Evolutionary conservation across 2,329 filamentous ascomycete genomes (phyloP), one percentile per base, ranked within the genome.

Genomic region (Fusarium poae): DNA sequence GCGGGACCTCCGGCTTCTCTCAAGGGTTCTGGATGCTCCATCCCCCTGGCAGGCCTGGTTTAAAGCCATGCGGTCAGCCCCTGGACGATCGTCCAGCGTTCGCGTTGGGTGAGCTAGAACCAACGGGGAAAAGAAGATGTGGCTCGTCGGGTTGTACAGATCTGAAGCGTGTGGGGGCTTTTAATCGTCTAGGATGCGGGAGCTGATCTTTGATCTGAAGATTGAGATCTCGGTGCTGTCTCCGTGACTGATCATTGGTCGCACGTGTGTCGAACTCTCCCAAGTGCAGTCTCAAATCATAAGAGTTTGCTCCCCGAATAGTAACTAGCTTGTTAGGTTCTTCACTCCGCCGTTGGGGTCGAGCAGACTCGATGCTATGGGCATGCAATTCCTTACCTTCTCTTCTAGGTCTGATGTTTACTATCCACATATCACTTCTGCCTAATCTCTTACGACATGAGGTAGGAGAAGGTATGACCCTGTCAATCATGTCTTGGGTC

Each of bases 71-170:
- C 30, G 34, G 57, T 55, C 49, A 54, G 37, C 27, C 44, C 61
- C 49, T 52, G 27, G 16, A 18, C 15, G 34, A 58, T 56, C 21
- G 30, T 52, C 25, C 13, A 49, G 25, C 11, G 44, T 48, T 56
- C 48, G 34, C 34, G 40, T 51, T 40, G 34, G 48, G n/a, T 39
- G 40, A 44, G 29, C 30, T 40, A n/a, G 42, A 51, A 11, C 18
- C 21, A 32, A 20, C 35, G 35, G 39, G 21, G 37, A 49, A 42
- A 30, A 49, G 49, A 30, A 29, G 42, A 45, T 48, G 61, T 55
- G 51, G 62, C 44, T 69, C 25, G 44, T 43, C n/a, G 30, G 51
- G 62, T 57, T 46, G 25, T 39, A 67, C 51, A 62, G 51, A 57
- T 67, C 51, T 60, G 21, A 50, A 53, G 62, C 39, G 40, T 40